A percentile compares a stretch with the other conserved stretches of the same genome.
These are phyloP conservation scores for Ophidiomyces ophidiicola DNA, from an alignment of 2,329 filamentous ascomycete species.

Conservation along the genomic window DNA sequence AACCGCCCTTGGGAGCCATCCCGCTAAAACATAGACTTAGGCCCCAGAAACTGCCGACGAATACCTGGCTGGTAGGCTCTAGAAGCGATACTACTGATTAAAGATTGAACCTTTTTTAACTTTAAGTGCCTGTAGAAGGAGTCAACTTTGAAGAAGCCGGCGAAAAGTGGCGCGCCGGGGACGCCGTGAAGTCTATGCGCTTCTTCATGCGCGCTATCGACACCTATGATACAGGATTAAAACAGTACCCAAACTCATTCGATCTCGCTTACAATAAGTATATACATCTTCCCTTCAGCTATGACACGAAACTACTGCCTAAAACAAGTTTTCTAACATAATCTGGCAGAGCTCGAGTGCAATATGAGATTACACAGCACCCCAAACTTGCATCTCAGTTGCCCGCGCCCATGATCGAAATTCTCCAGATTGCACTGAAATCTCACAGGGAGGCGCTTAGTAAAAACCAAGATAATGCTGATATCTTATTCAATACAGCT, in stretches of 20 bases:
- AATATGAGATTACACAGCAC: conserved; percentile 59
- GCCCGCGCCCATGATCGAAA: conserved; percentile 41
- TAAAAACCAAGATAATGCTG: conserved; percentile 51
- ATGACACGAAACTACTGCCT: not conserved
- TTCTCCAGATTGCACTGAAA: conserved; percentile 48
- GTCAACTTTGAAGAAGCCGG: conserved; percentile 59
- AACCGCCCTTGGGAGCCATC: conserved; percentile 8
- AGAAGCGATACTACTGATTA: not conserved
- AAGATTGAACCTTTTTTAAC: not conserved
- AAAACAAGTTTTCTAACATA: not conserved
- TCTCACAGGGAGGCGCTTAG: conserved; percentile 52
- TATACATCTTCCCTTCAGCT: conserved; percentile 22
- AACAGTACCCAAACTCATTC: conserved; percentile 49
- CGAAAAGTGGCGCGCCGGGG: conserved; percentile 62
- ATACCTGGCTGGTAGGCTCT: conserved; percentile 45
- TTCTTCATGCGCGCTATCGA: conserved; percentile 52
- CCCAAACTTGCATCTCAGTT: conserved; percentile 49
- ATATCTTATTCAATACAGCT: conserved; percentile 59
- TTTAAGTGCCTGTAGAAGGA: conserved; percentile 35
- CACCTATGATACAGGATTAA: conserved; percentile 52
- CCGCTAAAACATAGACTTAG: conserved; percentile 9
- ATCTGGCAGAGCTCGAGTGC: conserved; percentile 49
- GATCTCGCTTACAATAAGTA: conserved; percentile 67
- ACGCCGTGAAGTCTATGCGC: conserved; percentile 51
- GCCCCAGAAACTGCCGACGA: conserved; percentile 52